A percentile compares a stretch with the other conserved stretches of the same genome.
Conservation (phyloP, 305 asterid species). For the Rubia peregrina region DNA sequence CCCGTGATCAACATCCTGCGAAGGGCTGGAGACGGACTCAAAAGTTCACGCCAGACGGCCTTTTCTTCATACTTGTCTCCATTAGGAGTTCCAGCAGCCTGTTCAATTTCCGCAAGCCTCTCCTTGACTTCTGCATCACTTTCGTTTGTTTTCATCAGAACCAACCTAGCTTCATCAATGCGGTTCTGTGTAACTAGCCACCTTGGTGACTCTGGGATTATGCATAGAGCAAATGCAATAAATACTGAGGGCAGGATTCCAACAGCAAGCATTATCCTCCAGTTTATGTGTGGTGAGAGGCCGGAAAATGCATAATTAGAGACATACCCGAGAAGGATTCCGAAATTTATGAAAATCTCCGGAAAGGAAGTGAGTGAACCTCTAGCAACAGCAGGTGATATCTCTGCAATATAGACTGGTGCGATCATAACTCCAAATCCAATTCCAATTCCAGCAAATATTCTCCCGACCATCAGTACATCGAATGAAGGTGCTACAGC, state of each 20-base stretch:
- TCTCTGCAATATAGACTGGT: conserved; percentile 91
- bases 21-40: conserved; percentile 67
- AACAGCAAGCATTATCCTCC: conserved; percentile 93
- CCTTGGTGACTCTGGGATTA: conserved; percentile 88
- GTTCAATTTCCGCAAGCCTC: conserved; percentile 62
- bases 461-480: conserved; percentile 66
- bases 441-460: conserved; percentile 78
- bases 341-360: conserved; percentile 77
- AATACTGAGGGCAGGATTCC: conserved; percentile 78
- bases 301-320: conserved; percentile 82
- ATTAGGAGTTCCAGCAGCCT: conserved; percentile 43
- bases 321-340: conserved; percentile 85
- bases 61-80: conserved; percentile 33
- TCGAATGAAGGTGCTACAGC: conserved; percentile 61
- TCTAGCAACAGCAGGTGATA: conserved; percentile 67
- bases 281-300: conserved; percentile 58
- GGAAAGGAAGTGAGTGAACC: conserved; percentile 91
- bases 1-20: conserved; percentile 70
- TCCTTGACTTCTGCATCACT: conserved; percentile 68
- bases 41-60: conserved; percentile 68
- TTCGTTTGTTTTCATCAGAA: conserved; percentile 66
- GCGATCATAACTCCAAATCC: conserved; percentile 93
- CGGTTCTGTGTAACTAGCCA: conserved; percentile 75
- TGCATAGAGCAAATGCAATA: conserved; percentile 58
- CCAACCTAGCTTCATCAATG: conserved; percentile 61